A percentile compares a stretch with the other conserved stretches of the same genome.
Evolutionary conservation across 805 yeast species (phyloP).

Genomic region (Yarrowia yakushimensis): DNA sequence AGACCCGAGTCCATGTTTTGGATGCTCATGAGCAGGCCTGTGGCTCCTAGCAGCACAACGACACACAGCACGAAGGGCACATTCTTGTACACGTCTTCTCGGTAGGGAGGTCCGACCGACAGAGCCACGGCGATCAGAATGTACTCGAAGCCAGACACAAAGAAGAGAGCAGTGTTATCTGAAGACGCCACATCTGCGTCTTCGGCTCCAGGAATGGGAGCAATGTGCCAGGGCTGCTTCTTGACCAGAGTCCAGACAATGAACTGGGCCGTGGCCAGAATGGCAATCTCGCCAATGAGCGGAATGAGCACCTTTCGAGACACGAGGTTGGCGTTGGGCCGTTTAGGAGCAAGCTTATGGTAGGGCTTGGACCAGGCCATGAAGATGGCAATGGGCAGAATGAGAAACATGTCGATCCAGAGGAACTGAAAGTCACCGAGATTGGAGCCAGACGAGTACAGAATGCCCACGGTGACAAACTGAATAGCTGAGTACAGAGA

Average conservation of each 20-base stretch:
- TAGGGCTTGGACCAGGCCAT: constrained; percentile 96
- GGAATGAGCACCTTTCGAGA: constrained; percentile 85
- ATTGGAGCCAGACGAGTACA: constrained; percentile 86
- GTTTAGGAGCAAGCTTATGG: constrained; percentile 53
- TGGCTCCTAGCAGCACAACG: constrained; percentile 46
- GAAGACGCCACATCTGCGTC: constrained; percentile 78
- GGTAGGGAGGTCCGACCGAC: constrained; percentile 90
- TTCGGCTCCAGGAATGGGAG: constrained; percentile 76
- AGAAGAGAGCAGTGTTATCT: constrained; percentile 84
- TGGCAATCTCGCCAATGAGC: constrained; percentile 67
- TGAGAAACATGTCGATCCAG: constrained; percentile 86
- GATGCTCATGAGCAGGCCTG: constrained; percentile 51
- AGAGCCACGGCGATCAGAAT: constrained; percentile 78
- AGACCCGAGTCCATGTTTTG: constrained; percentile 50
- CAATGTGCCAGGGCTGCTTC: constrained; percentile 68
- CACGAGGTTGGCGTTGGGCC: constrained; percentile 92
- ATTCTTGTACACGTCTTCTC: constrained; percentile 66
- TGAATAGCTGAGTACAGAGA: constrained; percentile 95
- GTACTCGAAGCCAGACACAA: constrained; percentile 82
- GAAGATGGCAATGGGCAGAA: constrained; percentile 90
- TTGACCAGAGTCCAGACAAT: constrained; percentile 57
- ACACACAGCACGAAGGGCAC: constrained; percentile 68
- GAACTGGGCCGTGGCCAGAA: constrained; percentile 64
- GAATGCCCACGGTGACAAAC: constrained; percentile 77
- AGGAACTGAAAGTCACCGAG: constrained; percentile 95